Conservation (phyloP, 805 yeast genomes). For the Clavispora vitiphila region DNA sequence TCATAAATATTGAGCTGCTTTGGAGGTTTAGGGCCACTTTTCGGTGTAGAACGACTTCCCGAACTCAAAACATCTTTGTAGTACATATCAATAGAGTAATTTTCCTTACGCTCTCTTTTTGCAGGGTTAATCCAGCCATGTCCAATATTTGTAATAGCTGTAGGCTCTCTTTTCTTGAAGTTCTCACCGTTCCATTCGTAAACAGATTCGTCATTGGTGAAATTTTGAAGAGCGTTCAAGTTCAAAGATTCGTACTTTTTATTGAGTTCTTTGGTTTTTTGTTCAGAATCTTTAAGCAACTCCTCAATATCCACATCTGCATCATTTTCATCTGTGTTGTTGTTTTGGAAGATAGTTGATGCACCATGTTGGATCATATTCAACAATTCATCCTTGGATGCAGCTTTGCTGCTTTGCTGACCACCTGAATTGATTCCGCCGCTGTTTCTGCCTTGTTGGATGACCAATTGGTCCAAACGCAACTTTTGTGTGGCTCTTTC, state of each 20-base stretch:
- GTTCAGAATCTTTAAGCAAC: constrained; percentile 55
- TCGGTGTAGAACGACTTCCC: constrained; percentile 41
- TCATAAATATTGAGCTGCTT: constrained; percentile 78
- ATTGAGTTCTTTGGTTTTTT: constrained; percentile 57
- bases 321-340: constrained; percentile 30
- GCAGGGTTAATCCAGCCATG: constrained; percentile 81
- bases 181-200: constrained; percentile 88
- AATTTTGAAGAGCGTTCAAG: constrained; percentile 72
- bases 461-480: constrained; percentile 74
- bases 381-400: constrained; percentile 65
- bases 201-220: constrained; percentile 60
- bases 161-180: constrained; percentile 55
- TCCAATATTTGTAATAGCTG: constrained; percentile 44
- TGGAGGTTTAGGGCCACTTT: constrained; percentile 71
- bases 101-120: constrained; percentile 77
- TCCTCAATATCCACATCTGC: constrained; percentile 57
- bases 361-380: constrained; percentile 86
- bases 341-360: constrained; percentile 48
- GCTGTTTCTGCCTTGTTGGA: constrained; percentile 62
- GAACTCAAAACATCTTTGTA: constrained; percentile 75
- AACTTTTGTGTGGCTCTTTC: constrained; percentile 80
- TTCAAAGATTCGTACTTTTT: constrained; percentile 63
- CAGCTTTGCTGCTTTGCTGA: constrained; percentile 33
- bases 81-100: constrained; percentile 83
- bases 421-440: constrained; percentile 24